Base-by-base conservation (phyloP, 805 yeast species). In the Teunomyces atbi region DNA sequence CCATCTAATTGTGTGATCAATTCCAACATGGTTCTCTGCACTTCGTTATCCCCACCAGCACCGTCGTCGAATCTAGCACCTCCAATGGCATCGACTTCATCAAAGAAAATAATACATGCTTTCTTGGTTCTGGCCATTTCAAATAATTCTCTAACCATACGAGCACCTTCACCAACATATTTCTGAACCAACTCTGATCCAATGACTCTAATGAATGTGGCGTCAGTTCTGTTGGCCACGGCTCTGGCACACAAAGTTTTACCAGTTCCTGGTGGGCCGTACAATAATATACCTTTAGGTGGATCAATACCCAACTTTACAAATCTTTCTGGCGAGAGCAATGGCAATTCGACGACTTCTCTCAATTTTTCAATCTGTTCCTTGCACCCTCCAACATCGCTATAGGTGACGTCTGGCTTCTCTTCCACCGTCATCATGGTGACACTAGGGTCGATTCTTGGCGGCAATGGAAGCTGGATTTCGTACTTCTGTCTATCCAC, bases 401-500 rank as follows among this genome's bases (percentile, higher is more conserved):
- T 88, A 68, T 94, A 94, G 1, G 99, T 94, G 32, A 94, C 98
- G 69, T 94, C 99, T 11, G 99, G 99, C 68, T 94, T 94, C 71
- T 94, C 99, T 69, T 94, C 99, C 41, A 94, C 99, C 1, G 98
- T 92, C 99, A 94, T 94, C 99, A 94, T 94, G 5, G 99, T 94
- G 45, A 94, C 99, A 33, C 90, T 81, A 11, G 99, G 98, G 67
- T 94, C 99, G 64, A 94, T 94, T 62, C 96, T 78, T 46, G 99
- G 99, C 8, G 99, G 99, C 54, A 94, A 77, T 26, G 99, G 99
- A 60, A 94, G 77, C 76, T 92, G 96, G 62, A 94, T 95, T 67
- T 91, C 96, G 70, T 94, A 94, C 69, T 92, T 92, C 60, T 88
- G 90, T 68, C 99, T 83, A 66, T 95, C 99, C 47, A 94, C 99